Percentiles rank a stretch among this genome's conserved stretches.
These are phyloP conservation scores for Xylaria arbuscula DNA, from an alignment of 2,329 filamentous ascomycete genomes.

Conservation along the genomic window DNA sequence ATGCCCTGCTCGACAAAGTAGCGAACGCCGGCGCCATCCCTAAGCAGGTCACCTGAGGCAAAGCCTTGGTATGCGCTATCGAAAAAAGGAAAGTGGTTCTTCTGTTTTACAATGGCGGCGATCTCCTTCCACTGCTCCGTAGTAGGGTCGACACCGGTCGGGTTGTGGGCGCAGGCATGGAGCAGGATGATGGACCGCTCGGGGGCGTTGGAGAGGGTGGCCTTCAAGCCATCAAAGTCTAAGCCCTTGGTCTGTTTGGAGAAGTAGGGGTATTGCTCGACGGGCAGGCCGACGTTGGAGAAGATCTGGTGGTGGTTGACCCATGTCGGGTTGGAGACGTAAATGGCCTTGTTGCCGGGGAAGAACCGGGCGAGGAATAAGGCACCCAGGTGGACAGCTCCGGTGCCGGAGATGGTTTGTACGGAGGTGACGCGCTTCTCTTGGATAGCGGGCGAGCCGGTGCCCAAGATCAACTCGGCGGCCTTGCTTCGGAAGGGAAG, in stretches of 20 bases:
- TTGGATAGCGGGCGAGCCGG: slow-evolving; percentile 80
- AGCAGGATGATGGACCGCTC: slow-evolving; percentile 87
- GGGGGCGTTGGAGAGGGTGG: slow-evolving; percentile 75
- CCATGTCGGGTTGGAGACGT: slow-evolving; percentile 96
- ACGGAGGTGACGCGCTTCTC: slow-evolving; percentile 85
- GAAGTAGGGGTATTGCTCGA: slow-evolving; percentile 94
- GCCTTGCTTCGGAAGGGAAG: slow-evolving; percentile 87
- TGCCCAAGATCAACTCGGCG: slow-evolving; percentile 87
- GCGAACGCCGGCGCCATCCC: slow-evolving; percentile 90
- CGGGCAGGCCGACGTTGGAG: slow-evolving; percentile 82
- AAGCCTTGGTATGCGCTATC: slow-evolving; percentile 98
- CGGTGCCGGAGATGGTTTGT: slow-evolving; percentile 97
- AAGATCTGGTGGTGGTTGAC: slow-evolving; percentile 99
- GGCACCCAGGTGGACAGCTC: slow-evolving; percentile 91
- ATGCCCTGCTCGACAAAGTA: slow-evolving; percentile 95
- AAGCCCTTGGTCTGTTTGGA: slow-evolving; percentile 87
- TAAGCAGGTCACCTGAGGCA: slow-evolving; percentile 86
- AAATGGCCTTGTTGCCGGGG: slow-evolving; percentile 77
- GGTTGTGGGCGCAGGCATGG: slow-evolving; percentile 97
- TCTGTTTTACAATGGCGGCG: slow-evolving; percentile 78
- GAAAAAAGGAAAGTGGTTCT: slow-evolving; percentile 96
- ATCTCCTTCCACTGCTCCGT: slow-evolving; percentile 94
- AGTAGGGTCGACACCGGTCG: slow-evolving; percentile 95
- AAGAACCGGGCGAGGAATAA: slow-evolving; percentile 96
- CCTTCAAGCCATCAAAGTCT: slow-evolving; percentile 90